phyloP scores from a whole-genome alignment of 306 rosid species.

The Coriaria nepalensis region DNA sequence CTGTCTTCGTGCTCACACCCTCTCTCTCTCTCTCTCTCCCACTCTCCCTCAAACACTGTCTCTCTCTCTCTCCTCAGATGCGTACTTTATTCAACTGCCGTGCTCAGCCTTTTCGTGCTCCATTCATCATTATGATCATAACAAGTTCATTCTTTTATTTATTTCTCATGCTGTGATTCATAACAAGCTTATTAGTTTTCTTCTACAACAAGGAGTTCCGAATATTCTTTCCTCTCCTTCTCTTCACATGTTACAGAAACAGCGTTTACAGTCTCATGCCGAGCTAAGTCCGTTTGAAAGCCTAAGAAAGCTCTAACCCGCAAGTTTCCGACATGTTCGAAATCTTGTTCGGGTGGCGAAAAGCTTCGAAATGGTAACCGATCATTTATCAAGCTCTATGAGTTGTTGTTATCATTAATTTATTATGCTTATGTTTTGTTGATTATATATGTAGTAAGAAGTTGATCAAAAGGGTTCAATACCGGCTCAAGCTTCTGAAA shows the following conservation, averaged over 20 bases:
- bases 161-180: neutral
- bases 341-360: slow-evolving; percentile 66
- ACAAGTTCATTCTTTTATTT: no score
- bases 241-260: neutral
- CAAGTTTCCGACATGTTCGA: slow-evolving; percentile 48
- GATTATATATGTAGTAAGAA: slow-evolving; percentile 36
- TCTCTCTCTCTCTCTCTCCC: slow-evolving; percentile 7
- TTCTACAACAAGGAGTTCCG: no score
- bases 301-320: slow-evolving; percentile 8
- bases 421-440: neutral
- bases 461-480: slow-evolving; percentile 33
- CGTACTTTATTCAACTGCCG: slow-evolving; percentile 18
- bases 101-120: slow-evolving; percentile 7
- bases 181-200: no score
- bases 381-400: neutral
- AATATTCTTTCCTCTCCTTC: neutral
- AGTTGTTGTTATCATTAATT: neutral
- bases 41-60: slow-evolving; percentile 33
- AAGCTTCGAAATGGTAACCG: slow-evolving; percentile 73
- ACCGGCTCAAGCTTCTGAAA: slow-evolving; percentile 46
- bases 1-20: slow-evolving; percentile 21
- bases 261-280: slow-evolving; percentile 5
- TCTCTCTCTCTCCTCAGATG: slow-evolving; percentile 10
- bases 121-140: neutral
- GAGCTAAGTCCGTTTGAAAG: slow-evolving; percentile 5